Base-by-base conservation (phyloP, 371 early-diverging fungal species). In the Mortierella sp. region DNA sequence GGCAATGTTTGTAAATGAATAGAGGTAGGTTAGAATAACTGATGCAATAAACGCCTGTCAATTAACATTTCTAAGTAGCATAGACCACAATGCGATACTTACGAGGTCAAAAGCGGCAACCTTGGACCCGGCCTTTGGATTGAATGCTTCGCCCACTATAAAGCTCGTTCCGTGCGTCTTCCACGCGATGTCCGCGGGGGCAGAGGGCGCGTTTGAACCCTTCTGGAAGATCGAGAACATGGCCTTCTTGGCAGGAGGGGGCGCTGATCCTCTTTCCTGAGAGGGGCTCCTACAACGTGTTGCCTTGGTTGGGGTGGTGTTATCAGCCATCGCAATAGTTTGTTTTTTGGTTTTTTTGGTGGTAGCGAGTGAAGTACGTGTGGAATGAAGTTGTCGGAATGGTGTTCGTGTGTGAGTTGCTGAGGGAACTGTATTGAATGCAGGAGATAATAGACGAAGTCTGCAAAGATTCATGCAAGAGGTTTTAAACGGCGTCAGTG, bases 21-120 rank as follows among this genome's bases (percentile, higher is more conserved):
- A n/a, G 8, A 64, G 7, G 6, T 5, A 26, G 7, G 13, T 50
- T n/a, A 37, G 43, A n/a, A 31, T 4, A 14, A 66, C 26, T 7
- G 19, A 64, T 4, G 24, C 6, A 1, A 40, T 16, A 13, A 64
- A 2, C 24, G 10, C 29, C 39, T n/a, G 11, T 9, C 34, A 40
- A 39, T 40, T 50, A 2, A 29, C 4, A 9, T 29, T 19, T 2
- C 44, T 19, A 4, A 31, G 39, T n/a, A n/a, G n/a, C n/a, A n/a
- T n/a, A n/a, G n/a, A n/a, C n/a, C n/a, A n/a, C n/a, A n/a, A 0
- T 44, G 19, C 31, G 19, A 58, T 52, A 44, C 71, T 64, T 88
- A 88, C 95, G 71, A 97, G 86, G 81, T 97, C 97, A 82, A 95
- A 97, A 0, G 94, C 92, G 4, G 96, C 96, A 47, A 97, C 87